A percentile compares a stretch with the other conserved stretches of the same genome.
Evolutionary conservation across 306 rosid genomes (phyloP).

Genomic region (Mucuna pruriens): DNA sequence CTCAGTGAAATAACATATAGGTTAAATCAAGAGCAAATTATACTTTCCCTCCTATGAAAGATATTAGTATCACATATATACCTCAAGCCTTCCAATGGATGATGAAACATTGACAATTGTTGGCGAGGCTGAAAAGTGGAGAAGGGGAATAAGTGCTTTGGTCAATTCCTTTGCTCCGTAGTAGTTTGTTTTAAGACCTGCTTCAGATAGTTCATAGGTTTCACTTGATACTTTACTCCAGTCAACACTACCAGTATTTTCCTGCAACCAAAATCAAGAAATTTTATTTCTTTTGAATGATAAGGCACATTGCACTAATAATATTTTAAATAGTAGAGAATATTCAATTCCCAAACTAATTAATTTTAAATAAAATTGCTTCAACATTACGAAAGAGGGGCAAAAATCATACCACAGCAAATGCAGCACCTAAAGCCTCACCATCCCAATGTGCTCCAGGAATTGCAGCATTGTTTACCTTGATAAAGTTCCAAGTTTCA

Average conservation of each 20-base stretch:
- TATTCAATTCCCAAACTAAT: too few relatives aligned
- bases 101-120: conserved; percentile 61
- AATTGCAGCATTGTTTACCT: conserved; percentile 58
- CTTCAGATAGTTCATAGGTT: conserved; percentile 43
- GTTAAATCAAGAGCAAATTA: too few relatives aligned
- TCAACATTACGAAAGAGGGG: too few relatives aligned
- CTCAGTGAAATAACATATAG: too few relatives aligned
- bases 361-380: too few relatives aligned
- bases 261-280: conserved; percentile 19
- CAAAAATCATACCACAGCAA: conserved; percentile 15
- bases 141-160: conserved; percentile 57
- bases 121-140: conserved; percentile 60
- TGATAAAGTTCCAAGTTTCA: too few relatives aligned
- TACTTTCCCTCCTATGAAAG: too few relatives aligned
- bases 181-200: conserved; percentile 53
- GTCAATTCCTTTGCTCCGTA: conserved; percentile 53
- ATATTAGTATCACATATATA: conserved; percentile 21
- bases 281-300: too few relatives aligned
- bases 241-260: neutral
- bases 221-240: conserved; percentile 24
- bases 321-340: too few relatives aligned
- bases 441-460: conserved; percentile 34
- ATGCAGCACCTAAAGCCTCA: conserved; percentile 39
- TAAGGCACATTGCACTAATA: too few relatives aligned
- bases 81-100: conserved; percentile 35